Evolutionary conservation across 2,329 filamentous ascomycete species (phyloP).

Genomic region (Zymoseptoria passerinii): DNA sequence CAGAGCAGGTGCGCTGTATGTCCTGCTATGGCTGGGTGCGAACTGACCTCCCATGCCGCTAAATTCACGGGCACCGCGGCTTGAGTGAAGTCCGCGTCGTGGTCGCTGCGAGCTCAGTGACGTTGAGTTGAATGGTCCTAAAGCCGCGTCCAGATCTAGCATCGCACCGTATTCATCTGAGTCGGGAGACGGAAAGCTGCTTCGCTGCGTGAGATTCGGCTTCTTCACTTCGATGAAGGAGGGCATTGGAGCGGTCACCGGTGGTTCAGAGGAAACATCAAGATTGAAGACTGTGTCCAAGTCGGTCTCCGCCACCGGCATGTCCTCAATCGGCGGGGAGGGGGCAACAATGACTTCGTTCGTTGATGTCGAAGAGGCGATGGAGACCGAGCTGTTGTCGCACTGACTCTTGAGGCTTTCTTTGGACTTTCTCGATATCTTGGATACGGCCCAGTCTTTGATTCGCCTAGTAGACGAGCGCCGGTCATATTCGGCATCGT

Average conservation of each 20-base stretch:
- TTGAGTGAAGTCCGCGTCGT: slow-evolving; percentile 67
- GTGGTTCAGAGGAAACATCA: slow-evolving; percentile 6
- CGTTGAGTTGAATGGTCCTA: slow-evolving; percentile 85
- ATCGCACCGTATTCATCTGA: slow-evolving; percentile 61
- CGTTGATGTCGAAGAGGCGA: background rate
- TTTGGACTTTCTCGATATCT: slow-evolving; percentile 40
- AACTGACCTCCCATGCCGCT: slow-evolving; percentile 63
- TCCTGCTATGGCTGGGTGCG: slow-evolving; percentile 51
- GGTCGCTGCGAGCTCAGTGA: slow-evolving; percentile 55
- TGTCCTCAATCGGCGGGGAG: background rate
- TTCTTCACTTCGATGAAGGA: slow-evolving; percentile 4
- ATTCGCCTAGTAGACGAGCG: slow-evolving; percentile 53
- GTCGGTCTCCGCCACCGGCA: slow-evolving; percentile 24
- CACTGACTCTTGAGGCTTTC: background rate
- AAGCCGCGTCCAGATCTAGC: slow-evolving; percentile 87
- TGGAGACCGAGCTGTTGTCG: background rate
- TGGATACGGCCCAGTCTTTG: slow-evolving; percentile 55
- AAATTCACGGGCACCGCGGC: slow-evolving; percentile 61
- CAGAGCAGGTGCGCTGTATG: slow-evolving; percentile 73
- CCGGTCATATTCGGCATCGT: slow-evolving; percentile 7
- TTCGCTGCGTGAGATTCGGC: slow-evolving; percentile 6
- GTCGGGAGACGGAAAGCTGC: slow-evolving; percentile 5
- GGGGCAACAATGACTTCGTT: background rate
- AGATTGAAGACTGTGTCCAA: slow-evolving; percentile 26
- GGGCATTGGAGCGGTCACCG: slow-evolving; percentile 3